These are phyloP conservation scores for Verbena officinalis DNA, from an alignment of 257 asterid genomes.

Conservation along the genomic window DNA sequence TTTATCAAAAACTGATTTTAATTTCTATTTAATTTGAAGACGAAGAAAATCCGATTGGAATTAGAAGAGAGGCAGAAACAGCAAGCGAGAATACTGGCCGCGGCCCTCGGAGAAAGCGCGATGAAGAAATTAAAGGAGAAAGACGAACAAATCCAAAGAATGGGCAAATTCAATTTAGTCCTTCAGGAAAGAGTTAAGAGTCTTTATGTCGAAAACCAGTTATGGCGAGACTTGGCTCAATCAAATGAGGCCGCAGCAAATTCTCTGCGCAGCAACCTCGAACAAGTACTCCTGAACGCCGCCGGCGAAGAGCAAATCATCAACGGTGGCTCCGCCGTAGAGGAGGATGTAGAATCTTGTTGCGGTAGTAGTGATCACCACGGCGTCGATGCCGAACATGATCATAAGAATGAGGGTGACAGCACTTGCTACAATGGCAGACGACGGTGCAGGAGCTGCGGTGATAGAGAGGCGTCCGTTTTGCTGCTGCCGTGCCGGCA, in stretches of 20 bases:
- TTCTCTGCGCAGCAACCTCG: conserved; percentile 61
- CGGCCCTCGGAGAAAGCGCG: conserved; percentile 59
- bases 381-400: neutral
- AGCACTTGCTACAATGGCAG: conserved; percentile 20
- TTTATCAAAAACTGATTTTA: no score
- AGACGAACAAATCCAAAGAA: conserved; percentile 68
- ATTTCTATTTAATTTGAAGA: conserved; percentile 17
- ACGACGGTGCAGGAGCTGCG: conserved; percentile 59
- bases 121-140: conserved; percentile 59
- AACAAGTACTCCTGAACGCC: conserved; percentile 60
- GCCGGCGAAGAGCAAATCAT: conserved; percentile 38
- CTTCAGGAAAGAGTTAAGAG: conserved; percentile 63
- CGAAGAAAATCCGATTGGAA: conserved; percentile 55
- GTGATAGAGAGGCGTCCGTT: conserved; percentile 70
- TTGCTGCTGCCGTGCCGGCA: conserved; percentile 84
- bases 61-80: conserved; percentile 73
- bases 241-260: conserved; percentile 77
- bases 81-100: conserved; percentile 45
- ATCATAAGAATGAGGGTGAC: conserved; percentile 4
- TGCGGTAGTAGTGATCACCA: conserved; percentile 63
- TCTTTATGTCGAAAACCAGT: conserved; percentile 62
- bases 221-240: conserved; percentile 75
- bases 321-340: conserved; percentile 36
- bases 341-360: conserved; percentile 69
- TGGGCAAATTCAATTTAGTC: conserved; percentile 56